Conservation (phyloP, 106 monocot genomes). For the Allium sativum region DNA sequence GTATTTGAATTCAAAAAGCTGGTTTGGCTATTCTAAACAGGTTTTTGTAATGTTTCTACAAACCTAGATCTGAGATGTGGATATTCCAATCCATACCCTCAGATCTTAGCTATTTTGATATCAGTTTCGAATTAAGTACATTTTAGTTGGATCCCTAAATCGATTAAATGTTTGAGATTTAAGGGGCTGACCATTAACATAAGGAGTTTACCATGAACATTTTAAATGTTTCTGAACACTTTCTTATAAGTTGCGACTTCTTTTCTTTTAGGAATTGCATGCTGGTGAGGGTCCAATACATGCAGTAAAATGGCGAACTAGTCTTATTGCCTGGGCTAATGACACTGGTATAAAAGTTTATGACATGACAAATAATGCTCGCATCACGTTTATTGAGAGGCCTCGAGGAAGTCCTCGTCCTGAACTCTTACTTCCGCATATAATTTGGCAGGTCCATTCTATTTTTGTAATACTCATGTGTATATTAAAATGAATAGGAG, state of each 20-base stretch:
- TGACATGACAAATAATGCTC: conserved; percentile 74
- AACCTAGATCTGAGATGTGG: too few relatives aligned
- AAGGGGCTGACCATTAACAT: too few relatives aligned
- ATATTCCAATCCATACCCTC: too few relatives aligned
- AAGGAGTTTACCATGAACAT: too few relatives aligned
- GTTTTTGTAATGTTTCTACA: conserved; percentile 21
- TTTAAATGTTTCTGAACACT: too few relatives aligned
- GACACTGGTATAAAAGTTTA: conserved; percentile 91
- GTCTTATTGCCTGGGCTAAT: conserved; percentile 98
- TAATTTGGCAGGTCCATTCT: conserved; percentile 81
- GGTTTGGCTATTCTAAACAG: conserved; percentile 75
- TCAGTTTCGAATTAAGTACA: too few relatives aligned
- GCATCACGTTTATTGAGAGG: conserved; percentile 88
- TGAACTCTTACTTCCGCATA: conserved; percentile 84
- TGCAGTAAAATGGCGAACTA: conserved; percentile 90
- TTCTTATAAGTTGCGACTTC: too few relatives aligned
- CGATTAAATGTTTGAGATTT: too few relatives aligned
- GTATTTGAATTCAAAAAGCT: conserved; percentile 67
- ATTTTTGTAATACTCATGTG: too few relatives aligned
- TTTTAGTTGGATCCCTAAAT: too few relatives aligned
- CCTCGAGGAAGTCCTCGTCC: conserved; percentile 75
- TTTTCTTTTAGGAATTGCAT: conserved; percentile 61
- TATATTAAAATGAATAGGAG: too few relatives aligned
- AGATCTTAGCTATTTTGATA: too few relatives aligned
- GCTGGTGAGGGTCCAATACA: conserved; percentile 98